Conservation (phyloP, 2,329 filamentous ascomycete genomes). For the Dendryphion nanum region DNA sequence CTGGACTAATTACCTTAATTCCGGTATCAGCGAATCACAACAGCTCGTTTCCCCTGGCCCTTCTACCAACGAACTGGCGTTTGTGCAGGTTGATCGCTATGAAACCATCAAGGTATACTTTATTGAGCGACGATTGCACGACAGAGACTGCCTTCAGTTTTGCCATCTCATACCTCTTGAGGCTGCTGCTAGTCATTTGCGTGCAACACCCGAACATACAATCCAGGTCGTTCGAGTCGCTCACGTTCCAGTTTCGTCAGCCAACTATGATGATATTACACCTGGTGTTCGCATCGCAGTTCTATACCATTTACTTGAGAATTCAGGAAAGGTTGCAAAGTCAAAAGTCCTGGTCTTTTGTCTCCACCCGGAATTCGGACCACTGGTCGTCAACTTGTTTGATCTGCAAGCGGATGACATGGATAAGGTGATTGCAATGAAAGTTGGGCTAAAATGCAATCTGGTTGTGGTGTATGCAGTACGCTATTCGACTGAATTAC, state of each 20-base stretch:
- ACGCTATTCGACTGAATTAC: too few species aligned
- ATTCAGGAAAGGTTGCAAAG: neutral
- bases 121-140: conserved; percentile 1
- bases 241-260: neutral
- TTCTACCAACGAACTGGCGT: conserved; percentile 2
- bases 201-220: neutral
- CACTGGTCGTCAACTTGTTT: conserved; percentile 5
- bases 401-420: conserved; percentile 1
- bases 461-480: conserved; percentile 6
- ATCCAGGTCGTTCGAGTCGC: neutral
- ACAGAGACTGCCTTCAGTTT: neutral
- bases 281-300: conserved; percentile 3
- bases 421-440: conserved; percentile 7
- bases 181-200: neutral
- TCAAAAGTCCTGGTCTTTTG: conserved; percentile 7
- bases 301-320: conserved; percentile 8
- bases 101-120: conserved; percentile 8
- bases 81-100: conserved; percentile 9
- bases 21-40: too few species aligned
- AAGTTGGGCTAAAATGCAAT: conserved; percentile 2
- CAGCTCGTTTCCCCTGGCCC: too few species aligned
- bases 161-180: neutral
- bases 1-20: neutral
- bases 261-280: neutral
- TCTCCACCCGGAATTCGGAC: conserved; percentile 9